These are phyloP conservation scores for Hordeum pubiflorum DNA, from an alignment of 202 grass and related monocot species.

Conservation along the genomic window DNA sequence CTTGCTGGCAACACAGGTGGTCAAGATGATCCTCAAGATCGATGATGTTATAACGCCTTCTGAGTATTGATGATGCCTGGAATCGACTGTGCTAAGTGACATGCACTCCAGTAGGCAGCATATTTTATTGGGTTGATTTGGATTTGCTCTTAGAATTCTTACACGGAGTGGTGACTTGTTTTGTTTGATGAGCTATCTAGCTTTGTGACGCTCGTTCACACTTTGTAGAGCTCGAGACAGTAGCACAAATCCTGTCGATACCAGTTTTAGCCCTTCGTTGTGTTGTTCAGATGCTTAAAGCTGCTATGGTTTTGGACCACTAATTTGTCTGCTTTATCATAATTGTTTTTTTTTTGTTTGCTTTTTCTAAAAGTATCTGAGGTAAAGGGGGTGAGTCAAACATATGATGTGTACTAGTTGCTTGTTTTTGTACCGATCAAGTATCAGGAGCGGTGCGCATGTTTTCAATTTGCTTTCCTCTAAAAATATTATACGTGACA, in stretches of 20 bases:
- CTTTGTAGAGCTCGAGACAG: constrained; percentile 6
- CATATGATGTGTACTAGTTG: background rate
- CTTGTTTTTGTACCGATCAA: background rate
- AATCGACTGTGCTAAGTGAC: background rate
- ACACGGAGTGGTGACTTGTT: background rate
- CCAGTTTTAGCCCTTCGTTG: background rate
- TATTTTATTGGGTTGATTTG: background rate
- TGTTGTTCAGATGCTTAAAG: background rate
- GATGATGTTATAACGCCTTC: constrained; percentile 71
- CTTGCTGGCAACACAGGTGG: constrained; percentile 84
- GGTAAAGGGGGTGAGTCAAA: background rate
- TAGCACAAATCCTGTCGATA: background rate
- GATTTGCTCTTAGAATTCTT: background rate
- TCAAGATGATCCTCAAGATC: constrained; percentile 99
- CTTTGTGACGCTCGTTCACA: background rate
- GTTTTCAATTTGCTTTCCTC: too few relatives aligned
- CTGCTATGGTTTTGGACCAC: background rate
- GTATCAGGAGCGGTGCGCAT: too few relatives aligned
- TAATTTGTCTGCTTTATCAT: background rate
- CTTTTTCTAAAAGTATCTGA: background rate
- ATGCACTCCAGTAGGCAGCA: background rate
- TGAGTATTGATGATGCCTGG: constrained; percentile 39
- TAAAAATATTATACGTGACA: too few relatives aligned
- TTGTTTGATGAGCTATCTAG: constrained; percentile 1
- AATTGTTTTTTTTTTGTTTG: background rate